These are phyloP conservation scores for Croton laevigatus DNA, from an alignment of 441 rosid species.

Conservation along the genomic window DNA sequence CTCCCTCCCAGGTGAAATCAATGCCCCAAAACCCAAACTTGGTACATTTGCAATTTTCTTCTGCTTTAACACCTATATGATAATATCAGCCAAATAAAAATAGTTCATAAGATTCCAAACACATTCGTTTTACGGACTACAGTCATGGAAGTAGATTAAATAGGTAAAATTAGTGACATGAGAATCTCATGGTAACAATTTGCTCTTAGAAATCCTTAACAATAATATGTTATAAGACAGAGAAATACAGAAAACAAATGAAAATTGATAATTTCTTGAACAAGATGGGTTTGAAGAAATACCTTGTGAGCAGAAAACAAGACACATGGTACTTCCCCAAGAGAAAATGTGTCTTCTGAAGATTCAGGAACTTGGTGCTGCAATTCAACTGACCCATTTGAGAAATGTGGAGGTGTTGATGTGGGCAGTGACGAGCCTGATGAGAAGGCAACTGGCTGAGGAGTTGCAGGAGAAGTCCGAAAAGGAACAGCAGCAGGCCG, in stretches of 20 bases:
- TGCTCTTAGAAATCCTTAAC: background rate
- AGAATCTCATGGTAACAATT: background rate
- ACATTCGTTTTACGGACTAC: too few relatives aligned
- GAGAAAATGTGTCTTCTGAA: constrained; percentile 45
- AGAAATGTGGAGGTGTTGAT: constrained; percentile 76
- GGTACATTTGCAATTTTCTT: constrained; percentile 83
- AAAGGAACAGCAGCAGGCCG: constrained; percentile 96
- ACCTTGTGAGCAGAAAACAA: constrained; percentile 87
- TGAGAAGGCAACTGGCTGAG: constrained; percentile 84
- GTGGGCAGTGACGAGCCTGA: constrained; percentile 71
- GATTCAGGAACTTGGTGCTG: constrained; percentile 54
- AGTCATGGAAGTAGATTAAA: too few relatives aligned
- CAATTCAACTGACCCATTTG: constrained; percentile 61
- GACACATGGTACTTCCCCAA: constrained; percentile 59
- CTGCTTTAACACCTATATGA: constrained; percentile 70
- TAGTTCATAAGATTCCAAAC: background rate
- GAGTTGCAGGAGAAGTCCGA: constrained; percentile 85
- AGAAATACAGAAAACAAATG: background rate
- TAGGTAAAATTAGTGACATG: background rate
- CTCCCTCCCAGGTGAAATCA: constrained; percentile 90
- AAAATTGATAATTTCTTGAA: constrained; percentile 1
- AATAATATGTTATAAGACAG: background rate
- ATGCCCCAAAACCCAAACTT: constrained; percentile 92
- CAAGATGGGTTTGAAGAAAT: constrained; percentile 23
- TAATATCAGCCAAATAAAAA: constrained; percentile 9